A percentile compares a stretch with the other conserved stretches of the same genome.
These are phyloP conservation scores for Pythium brachiatum DNA, from an alignment of 352 stramenopile genomes.

Conservation along the genomic window DNA sequence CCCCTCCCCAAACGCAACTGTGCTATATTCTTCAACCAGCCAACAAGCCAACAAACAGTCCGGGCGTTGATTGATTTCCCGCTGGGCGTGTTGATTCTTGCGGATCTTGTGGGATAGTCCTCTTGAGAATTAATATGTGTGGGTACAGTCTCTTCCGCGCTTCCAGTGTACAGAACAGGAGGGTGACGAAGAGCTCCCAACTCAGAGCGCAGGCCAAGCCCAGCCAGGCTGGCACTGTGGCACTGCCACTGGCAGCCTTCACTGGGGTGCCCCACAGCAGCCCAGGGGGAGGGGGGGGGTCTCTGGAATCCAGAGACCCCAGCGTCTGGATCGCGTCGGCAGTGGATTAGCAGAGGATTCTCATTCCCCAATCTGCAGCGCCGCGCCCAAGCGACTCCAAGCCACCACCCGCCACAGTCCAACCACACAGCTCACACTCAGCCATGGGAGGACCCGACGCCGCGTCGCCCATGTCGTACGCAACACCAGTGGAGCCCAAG, in stretches of 20 bases:
- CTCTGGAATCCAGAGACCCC: too few species aligned
- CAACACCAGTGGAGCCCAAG: not conserved
- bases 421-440: not conserved
- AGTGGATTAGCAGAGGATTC: not conserved
- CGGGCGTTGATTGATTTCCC: not conserved
- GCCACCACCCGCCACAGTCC: not conserved
- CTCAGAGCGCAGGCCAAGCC: not conserved
- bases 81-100: not conserved
- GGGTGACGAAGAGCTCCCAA: not conserved
- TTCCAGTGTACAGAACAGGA: not conserved
- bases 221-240: not conserved
- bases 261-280: too few species aligned
- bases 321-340: not conserved
- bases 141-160: not conserved
- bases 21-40: slow-evolving; percentile 13
- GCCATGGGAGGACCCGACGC: not conserved
- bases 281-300: too few species aligned
- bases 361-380: slow-evolving; percentile 15
- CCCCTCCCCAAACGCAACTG: not conserved
- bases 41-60: slow-evolving; percentile 1
- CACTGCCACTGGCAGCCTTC: not conserved
- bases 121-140: not conserved
- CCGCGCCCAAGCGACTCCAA: not conserved
- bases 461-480: not conserved
- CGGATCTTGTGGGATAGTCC: not conserved